These are phyloP conservation scores for Skeletonema grethae DNA, from an alignment of 108 stramenopile species.

Conservation along the genomic window DNA sequence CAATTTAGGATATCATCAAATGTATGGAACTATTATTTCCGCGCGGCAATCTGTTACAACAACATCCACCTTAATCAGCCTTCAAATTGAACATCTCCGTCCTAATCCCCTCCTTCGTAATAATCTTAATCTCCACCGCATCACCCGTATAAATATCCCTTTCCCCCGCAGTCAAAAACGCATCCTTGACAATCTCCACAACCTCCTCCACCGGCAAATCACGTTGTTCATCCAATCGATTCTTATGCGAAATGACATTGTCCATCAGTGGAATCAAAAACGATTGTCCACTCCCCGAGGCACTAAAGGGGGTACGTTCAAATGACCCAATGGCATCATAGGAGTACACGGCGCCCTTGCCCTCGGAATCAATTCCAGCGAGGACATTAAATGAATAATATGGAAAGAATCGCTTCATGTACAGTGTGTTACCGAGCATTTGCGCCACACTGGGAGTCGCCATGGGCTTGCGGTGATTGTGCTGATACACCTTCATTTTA, in stretches of 20 bases:
- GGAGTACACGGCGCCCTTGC: slow-evolving; percentile 94
- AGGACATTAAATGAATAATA: slow-evolving; percentile 98
- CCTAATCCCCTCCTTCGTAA: slow-evolving; percentile 84
- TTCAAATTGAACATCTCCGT: slow-evolving; percentile 85
- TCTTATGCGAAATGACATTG: slow-evolving; percentile 95
- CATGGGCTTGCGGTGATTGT: slow-evolving; percentile 95
- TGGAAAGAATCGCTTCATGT: slow-evolving; percentile 98
- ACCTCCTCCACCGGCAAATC: slow-evolving; percentile 84
- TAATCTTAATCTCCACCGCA: slow-evolving; percentile 92
- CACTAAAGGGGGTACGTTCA: slow-evolving; percentile 89
- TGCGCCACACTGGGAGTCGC: slow-evolving; percentile 93
- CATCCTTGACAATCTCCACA: slow-evolving; percentile 96
- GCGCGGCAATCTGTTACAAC: too few species aligned
- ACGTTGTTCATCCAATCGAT: slow-evolving; percentile 88
- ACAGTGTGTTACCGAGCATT: slow-evolving; percentile 94
- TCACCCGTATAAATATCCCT: slow-evolving; percentile 99
- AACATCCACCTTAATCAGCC: slow-evolving; percentile 78
- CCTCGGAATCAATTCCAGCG: slow-evolving; percentile 95
- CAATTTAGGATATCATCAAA: neutral
- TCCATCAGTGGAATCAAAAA: slow-evolving; percentile 93
- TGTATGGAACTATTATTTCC: neutral
- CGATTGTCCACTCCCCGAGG: slow-evolving; percentile 88
- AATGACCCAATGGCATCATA: slow-evolving; percentile 98
- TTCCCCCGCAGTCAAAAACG: slow-evolving; percentile 95
- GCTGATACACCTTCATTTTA: slow-evolving; percentile 88